Conservation (phyloP, 257 asterid genomes). For the Hygrophila difformis region DNA sequence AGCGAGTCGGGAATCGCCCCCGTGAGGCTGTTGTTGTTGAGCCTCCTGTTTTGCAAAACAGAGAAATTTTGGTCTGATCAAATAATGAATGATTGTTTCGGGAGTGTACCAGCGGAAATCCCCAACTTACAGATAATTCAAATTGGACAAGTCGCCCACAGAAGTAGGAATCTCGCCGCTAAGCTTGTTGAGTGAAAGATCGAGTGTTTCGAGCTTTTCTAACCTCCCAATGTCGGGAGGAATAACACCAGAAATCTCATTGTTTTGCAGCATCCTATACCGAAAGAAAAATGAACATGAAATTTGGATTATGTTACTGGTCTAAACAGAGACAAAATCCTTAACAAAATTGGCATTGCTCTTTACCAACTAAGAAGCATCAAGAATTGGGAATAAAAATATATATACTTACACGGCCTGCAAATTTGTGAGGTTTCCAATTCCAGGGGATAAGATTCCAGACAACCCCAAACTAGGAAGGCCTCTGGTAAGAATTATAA, state of each 20-base stretch:
- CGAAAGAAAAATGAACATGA: slow-evolving; percentile 3
- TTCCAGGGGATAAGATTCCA: slow-evolving; percentile 74
- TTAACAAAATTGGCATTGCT: background rate
- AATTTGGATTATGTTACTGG: background rate
- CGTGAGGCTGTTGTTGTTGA: slow-evolving; percentile 81
- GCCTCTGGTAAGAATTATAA: slow-evolving; percentile 69
- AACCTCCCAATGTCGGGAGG: slow-evolving; percentile 70
- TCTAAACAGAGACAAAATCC: background rate
- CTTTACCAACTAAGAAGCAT: background rate
- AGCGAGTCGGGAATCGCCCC: slow-evolving; percentile 73
- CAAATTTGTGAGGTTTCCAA: slow-evolving; percentile 78
- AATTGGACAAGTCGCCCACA: slow-evolving; percentile 49
- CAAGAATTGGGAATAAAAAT: background rate
- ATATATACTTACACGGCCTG: slow-evolving; percentile 64
- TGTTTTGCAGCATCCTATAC: slow-evolving; percentile 84
- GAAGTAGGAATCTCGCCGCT: slow-evolving; percentile 69
- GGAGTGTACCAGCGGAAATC: slow-evolving; percentile 5
- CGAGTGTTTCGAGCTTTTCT: slow-evolving; percentile 73
- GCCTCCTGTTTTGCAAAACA: slow-evolving; percentile 70
- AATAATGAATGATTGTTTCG: slow-evolving; percentile 3
- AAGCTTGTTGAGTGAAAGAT: slow-evolving; percentile 73
- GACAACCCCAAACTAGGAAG: slow-evolving; percentile 75
- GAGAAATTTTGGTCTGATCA: slow-evolving; percentile 16
- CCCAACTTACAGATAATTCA: slow-evolving; percentile 82
- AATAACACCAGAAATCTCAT: slow-evolving; percentile 66